A percentile compares a stretch with the other conserved stretches of the same genome.
These are phyloP conservation scores for Podila epicladia DNA, from an alignment of 192 early-diverging fungal genomes.

Conservation along the genomic window DNA sequence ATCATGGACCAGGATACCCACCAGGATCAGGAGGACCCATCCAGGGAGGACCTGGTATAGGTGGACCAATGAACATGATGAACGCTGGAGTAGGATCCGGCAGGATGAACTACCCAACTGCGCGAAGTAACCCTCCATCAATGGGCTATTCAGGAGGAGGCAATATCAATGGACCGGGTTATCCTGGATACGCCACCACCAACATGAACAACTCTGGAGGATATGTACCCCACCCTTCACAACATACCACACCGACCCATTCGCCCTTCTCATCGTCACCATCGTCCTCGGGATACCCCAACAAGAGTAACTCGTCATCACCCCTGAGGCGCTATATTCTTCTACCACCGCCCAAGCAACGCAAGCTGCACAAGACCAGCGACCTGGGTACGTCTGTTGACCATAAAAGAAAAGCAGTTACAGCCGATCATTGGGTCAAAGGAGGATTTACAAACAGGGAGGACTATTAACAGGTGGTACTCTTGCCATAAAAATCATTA, in stretches of 20 bases:
- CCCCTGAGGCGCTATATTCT: conserved; percentile 57
- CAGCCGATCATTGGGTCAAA: background rate
- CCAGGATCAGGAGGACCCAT: conserved; percentile 31
- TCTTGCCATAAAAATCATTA: background rate
- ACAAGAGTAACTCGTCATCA: conserved; percentile 30
- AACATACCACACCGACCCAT: conserved; percentile 37
- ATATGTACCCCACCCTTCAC: conserved; percentile 31
- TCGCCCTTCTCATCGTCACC: conserved; percentile 61
- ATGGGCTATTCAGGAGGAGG: background rate
- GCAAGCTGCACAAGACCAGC: conserved; percentile 51
- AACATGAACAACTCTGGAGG: conserved; percentile 8
- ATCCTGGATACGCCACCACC: conserved; percentile 5
- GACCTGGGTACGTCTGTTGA: conserved; percentile 39
- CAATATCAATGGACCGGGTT: conserved; percentile 16
- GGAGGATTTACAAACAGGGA: background rate
- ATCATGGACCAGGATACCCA: conserved; percentile 16
- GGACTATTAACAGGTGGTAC: background rate
- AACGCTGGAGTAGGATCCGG: conserved; percentile 10
- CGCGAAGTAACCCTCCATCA: background rate
- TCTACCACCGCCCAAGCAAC: conserved; percentile 53
- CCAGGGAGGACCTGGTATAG: conserved; percentile 2
- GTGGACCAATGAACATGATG: conserved; percentile 12
- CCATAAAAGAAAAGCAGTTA: background rate
- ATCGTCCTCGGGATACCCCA: conserved; percentile 54
- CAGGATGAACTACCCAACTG: background rate